These are phyloP conservation scores for Ogataea saltuana DNA, from an alignment of 805 yeast genomes.

Conservation along the genomic window DNA sequence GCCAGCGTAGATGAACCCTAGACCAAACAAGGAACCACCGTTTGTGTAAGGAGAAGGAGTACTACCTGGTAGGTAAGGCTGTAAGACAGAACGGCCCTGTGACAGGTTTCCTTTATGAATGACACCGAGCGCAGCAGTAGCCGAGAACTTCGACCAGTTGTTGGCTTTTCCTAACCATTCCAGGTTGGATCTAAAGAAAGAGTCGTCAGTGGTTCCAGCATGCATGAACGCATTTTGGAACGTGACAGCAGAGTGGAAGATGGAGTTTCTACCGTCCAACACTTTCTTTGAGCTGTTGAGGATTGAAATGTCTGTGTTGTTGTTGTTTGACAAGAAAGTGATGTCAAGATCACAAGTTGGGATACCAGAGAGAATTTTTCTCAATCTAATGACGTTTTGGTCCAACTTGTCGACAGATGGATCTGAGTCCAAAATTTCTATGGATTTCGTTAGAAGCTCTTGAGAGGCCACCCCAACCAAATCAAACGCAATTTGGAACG, in stretches of 20 bases:
- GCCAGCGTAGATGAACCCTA: constrained; percentile 94
- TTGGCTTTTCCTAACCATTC: constrained; percentile 98
- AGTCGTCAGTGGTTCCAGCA: constrained; percentile 94
- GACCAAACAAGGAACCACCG: constrained; percentile 93
- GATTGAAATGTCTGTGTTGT: constrained; percentile 81
- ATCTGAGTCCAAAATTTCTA: constrained; percentile 40
- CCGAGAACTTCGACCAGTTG: constrained; percentile 97
- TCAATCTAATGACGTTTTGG: constrained; percentile 45
- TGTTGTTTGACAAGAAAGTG: constrained; percentile 82
- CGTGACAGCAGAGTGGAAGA: constrained; percentile 94
- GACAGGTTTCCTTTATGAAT: constrained; percentile 93
- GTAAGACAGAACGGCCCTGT: constrained; percentile 82
- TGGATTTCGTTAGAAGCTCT: constrained; percentile 67
- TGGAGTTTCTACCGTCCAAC: constrained; percentile 88
- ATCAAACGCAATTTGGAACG: constrained; percentile 94
- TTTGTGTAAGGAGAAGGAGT: constrained; percentile 84
- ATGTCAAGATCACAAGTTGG: constrained; percentile 93
- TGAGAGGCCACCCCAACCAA: constrained; percentile 90
- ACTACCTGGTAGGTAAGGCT: constrained; percentile 86
- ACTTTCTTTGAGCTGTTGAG: constrained; percentile 77
- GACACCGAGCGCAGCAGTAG: constrained; percentile 97
- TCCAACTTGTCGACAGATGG: constrained; percentile 27
- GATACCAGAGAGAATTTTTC: constrained; percentile 79
- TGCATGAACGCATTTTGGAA: constrained; percentile 94
- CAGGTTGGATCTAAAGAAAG: constrained; percentile 83